Conservation (phyloP, 331 rosid genomes). For the Stylosanthes scabra region DNA sequence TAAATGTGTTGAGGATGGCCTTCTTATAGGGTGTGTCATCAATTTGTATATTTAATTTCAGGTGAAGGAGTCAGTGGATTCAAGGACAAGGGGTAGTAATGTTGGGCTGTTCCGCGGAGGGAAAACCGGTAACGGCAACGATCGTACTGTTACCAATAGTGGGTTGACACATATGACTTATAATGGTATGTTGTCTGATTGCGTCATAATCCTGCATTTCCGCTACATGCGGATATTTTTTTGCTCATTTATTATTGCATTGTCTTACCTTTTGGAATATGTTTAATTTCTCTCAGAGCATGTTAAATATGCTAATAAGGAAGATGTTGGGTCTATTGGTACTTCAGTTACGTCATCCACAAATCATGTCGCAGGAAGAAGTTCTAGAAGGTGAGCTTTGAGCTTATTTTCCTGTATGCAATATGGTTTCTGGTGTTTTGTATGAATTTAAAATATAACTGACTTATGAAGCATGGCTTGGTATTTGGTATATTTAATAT, state of each 20-base stretch:
- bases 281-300: slow-evolving; percentile 61
- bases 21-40: slow-evolving; percentile 11
- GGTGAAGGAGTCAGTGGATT: slow-evolving; percentile 63
- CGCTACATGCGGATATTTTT: slow-evolving; percentile 31
- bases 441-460: slow-evolving; percentile 19
- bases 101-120: slow-evolving; percentile 42
- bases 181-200: slow-evolving; percentile 55
- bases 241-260: slow-evolving; percentile 32
- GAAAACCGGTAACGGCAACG: slow-evolving; percentile 37
- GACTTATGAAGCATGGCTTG: slow-evolving; percentile 7
- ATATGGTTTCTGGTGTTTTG: not conserved
- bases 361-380: slow-evolving; percentile 38
- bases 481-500: slow-evolving; percentile 20
- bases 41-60: slow-evolving; percentile 35
- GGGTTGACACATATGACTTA: slow-evolving; percentile 48
- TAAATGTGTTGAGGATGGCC: slow-evolving; percentile 18
- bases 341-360: slow-evolving; percentile 42
- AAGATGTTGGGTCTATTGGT: slow-evolving; percentile 49
- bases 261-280: slow-evolving; percentile 47
- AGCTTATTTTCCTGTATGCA: slow-evolving; percentile 45
- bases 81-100: slow-evolving; percentile 42
- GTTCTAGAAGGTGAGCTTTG: slow-evolving; percentile 49
- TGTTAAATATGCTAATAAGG: slow-evolving; percentile 47
- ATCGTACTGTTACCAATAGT: slow-evolving; percentile 35
- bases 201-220: slow-evolving; percentile 20